Percentiles rank a stretch among this genome's conserved stretches.
Conservation (phyloP, 192 early-diverging fungal genomes). For the Mortierella claussenii region DNA sequence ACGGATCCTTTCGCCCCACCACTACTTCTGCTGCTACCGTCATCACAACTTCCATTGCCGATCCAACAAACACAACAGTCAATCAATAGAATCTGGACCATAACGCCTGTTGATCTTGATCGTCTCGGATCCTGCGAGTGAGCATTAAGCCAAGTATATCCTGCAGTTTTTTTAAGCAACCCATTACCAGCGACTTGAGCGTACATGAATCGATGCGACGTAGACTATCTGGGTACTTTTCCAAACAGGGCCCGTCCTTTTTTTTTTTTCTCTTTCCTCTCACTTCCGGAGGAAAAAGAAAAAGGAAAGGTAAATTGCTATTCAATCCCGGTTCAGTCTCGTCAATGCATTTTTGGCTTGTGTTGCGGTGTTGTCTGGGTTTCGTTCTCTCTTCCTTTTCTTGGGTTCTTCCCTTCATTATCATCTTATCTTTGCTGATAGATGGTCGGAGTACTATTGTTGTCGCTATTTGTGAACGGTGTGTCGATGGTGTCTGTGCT, state of each 20-base stretch:
- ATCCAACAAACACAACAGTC: no score
- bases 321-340: background rate
- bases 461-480: background rate
- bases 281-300: background rate
- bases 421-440: constrained; percentile 16
- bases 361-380: background rate
- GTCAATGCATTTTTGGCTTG: background rate
- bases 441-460: constrained; percentile 14
- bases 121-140: no score
- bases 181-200: no score
- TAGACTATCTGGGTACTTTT: no score
- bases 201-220: no score
- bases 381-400: background rate
- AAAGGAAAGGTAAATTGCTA: background rate
- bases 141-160: no score
- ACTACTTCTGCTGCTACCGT: no score
- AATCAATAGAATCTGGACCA: no score
- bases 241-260: background rate
- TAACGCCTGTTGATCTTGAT: no score
- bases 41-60: no score
- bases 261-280: background rate
- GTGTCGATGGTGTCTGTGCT: background rate
- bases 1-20: background rate
- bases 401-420: background rate
- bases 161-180: no score